A percentile compares a stretch with the other conserved stretches of the same genome.
Evolutionary conservation across 164 flowering plant genomes (phyloP).

Genomic region (Magnolia changhungtana): DNA sequence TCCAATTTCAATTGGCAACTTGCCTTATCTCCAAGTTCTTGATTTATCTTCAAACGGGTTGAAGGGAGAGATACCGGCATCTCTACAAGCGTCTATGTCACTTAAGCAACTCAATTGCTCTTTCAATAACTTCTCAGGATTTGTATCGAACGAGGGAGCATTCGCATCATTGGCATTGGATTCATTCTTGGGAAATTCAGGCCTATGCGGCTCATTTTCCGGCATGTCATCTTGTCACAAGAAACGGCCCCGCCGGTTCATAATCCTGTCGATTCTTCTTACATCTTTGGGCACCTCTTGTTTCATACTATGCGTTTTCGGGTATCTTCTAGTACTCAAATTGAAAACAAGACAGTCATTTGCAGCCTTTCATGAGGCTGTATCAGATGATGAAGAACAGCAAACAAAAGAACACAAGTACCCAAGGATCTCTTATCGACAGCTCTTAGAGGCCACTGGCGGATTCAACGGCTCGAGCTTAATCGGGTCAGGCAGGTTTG

Average conservation of each 20-base stretch:
- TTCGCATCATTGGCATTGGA: constrained; percentile 41
- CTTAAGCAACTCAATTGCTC: constrained; percentile 61
- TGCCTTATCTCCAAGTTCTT: constrained; percentile 60
- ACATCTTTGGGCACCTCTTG: constrained; percentile 28
- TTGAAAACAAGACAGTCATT: constrained; percentile 26
- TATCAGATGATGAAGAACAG: constrained; percentile 31
- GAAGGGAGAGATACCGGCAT: constrained; percentile 51
- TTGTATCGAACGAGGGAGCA: constrained; percentile 47
- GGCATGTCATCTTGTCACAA: constrained; percentile 50
- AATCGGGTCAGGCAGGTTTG: constrained; percentile 78
- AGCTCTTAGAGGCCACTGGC: constrained; percentile 74
- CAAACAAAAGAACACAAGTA: constrained; percentile 38
- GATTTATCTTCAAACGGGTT: constrained; percentile 68
- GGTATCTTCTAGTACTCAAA: constrained; percentile 33
- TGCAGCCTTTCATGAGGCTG: constrained; percentile 18
- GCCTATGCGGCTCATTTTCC: constrained; percentile 59
- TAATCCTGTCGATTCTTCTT: constrained; percentile 41
- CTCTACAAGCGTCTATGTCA: constrained; percentile 54
- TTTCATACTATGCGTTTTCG: constrained; percentile 36
- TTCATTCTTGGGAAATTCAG: constrained; percentile 61
- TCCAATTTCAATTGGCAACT: constrained; percentile 54
- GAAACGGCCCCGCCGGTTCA: constrained; percentile 15
- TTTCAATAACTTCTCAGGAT: constrained; percentile 70
- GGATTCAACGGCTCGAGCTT: constrained; percentile 64
- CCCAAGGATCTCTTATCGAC: constrained; percentile 58